Base-by-base conservation (phyloP, 2,329 filamentous ascomycete genomes). In the Arthroderma sp. region DNA sequence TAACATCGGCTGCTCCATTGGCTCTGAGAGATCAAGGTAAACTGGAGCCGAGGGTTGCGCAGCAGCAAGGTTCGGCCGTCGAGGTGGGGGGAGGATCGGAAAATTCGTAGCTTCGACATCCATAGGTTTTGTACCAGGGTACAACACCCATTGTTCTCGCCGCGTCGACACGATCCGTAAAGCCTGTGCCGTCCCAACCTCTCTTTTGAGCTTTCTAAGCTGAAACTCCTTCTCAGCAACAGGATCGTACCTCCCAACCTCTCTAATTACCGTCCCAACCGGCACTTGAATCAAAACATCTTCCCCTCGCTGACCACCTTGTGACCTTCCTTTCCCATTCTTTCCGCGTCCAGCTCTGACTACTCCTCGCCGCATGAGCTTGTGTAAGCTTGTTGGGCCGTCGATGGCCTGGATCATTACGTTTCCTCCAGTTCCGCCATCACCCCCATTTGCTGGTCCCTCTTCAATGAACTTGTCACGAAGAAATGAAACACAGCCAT, bases 331-430 rank as follows among this genome's bases (percentile, higher is more conserved):
- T 48, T 69, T 65, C 36, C 68, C 68, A 46, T 68, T 69, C 42
- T 59, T 65, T 1, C 68, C 69, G 36, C 66, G 56, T 7, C 61
- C 61, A 27, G 67, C 68, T 49, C 63, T 65, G 40, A 71, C 64
- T 45, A 86, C 76, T 1, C 85, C 79, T 53, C 81, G 72, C 36
- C 89, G 74, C 1, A 85, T 82, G 6, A 98, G 72, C 66, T 95
- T 96, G 66, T 96, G 88, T 49, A 98, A 67, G 43, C 86, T 94
- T 0, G 87, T 96, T 64, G 96, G 84, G 47, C 87, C 86, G 44
- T 83, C 80, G 1, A 94, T 79, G 5, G 91, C 88, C 65, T 96
- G 89, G 47, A 98, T 93, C 62, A 94, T 96, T 52, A 98, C 72
- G 55, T 83, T 93, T 34, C 91, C 91, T 49, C 91, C 91, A 45